phyloP scores from a whole-genome alignment of 225 moss, liverwort and hornwort genomes.

The Physcomitrellopsis africana region DNA sequence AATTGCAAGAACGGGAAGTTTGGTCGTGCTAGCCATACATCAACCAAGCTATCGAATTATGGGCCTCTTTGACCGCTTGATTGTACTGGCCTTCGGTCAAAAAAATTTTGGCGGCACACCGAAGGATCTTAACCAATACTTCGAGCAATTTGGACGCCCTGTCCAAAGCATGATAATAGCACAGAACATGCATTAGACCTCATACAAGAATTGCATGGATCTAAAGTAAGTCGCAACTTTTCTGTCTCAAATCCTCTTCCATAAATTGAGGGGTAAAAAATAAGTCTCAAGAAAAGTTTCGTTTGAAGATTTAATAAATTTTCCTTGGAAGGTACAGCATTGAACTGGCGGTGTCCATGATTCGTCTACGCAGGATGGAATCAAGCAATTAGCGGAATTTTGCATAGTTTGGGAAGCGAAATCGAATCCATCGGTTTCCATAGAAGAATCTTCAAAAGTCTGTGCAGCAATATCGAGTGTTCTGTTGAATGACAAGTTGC shows the following conservation, averaged over 20 bases:
- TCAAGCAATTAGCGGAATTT: constrained; percentile 48
- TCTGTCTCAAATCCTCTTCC: not conserved
- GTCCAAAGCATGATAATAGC: constrained; percentile 57
- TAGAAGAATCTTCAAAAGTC: constrained; percentile 21
- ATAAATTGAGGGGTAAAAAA: not conserved
- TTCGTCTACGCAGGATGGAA: constrained; percentile 38
- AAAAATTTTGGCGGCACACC: constrained; percentile 75
- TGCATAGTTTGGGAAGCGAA: constrained; percentile 46
- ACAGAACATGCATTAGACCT: constrained; percentile 82
- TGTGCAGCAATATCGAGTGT: constrained; percentile 26
- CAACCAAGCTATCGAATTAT: constrained; percentile 91
- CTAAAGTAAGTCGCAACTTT: constrained; percentile 37
- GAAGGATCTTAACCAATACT: constrained; percentile 59
- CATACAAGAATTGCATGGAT: constrained; percentile 63
- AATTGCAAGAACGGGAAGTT: constrained; percentile 76
- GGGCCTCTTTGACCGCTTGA: constrained; percentile 75
- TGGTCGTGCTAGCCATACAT: constrained; percentile 79
- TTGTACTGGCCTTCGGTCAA: constrained; percentile 82
- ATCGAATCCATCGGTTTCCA: constrained; percentile 23
- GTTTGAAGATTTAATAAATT: no score
- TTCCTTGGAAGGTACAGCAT: no score
- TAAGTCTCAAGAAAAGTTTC: no score
- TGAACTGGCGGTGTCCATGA: no score
- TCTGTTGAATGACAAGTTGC: constrained; percentile 44
- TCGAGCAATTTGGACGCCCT: constrained; percentile 65